Base-by-base conservation (phyloP, 768 basidiomycete genomes). In the Cystobasidium onofrii region DNA sequence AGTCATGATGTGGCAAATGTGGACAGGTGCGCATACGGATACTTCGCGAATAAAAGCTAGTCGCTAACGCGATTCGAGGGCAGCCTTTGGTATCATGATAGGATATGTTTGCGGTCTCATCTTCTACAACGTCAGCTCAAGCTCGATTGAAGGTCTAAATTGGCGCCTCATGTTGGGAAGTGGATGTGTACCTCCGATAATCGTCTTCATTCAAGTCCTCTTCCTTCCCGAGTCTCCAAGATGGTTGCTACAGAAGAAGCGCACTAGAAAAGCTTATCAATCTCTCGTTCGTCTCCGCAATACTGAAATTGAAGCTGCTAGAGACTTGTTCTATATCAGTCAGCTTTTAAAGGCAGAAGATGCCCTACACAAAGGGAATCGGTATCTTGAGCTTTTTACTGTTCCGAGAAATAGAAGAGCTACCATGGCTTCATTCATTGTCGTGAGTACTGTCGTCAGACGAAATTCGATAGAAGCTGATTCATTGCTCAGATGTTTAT, bases 1-100 rank as follows among this genome's bases (percentile, higher is more conserved):
- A 39, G 91, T 92, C 74, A 95, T 93, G 92, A 89, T 86, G 79
- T 94, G 92, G 91, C 83, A 83, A 64, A 78, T 84, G 2, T 84
- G 83, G 74, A 74, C 74, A 20, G 73, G 65, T 33, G 66, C 7
- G 29, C 66, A 33, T 69, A 12, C n/a, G 15, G 4, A 10, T 72
- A 31, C 7, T 31, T n/a, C n/a, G 10, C 41, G 29, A 23, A 15
- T 3, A 31, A 25, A 3, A 6, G 17, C 27, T 12, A 67, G 12
- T 3, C 43, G 20, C 25, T 29, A n/a, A 52, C 43, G 4, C 3
- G 31, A 3, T 33, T 12, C 60, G 31, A 39, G 15, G 7, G 17
- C 44, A 29, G 55, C 54, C 39, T 36, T 50, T 29, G 61, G 61
- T 13, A 64, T 73, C 34, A 61, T 43, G 33, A 74, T 74, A n/a